Percentiles rank a stretch among this genome's conserved stretches.
Conservation (phyloP, 1,139 yeast species). For the Sugiyamaella sp. region DNA sequence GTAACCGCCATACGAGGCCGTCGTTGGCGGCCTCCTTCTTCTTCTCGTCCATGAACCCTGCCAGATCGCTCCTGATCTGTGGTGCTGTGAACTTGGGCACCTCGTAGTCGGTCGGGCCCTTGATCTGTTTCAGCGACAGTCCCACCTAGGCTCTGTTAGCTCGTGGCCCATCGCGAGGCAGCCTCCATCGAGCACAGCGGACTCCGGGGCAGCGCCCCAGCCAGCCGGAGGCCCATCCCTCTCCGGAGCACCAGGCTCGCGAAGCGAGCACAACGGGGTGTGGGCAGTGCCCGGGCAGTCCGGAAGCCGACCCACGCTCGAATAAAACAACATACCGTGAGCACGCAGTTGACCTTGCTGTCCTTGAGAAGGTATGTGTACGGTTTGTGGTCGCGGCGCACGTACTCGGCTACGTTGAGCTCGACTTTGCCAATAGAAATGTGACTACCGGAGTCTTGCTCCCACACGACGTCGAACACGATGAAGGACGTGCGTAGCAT, state of each 20-base stretch:
- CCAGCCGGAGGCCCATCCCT: too few species aligned
- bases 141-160: constrained; percentile 13
- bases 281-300: neutral
- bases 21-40: constrained; percentile 22
- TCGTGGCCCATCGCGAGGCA: too few species aligned
- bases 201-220: neutral
- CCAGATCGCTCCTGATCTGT: constrained; percentile 41
- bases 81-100: constrained; percentile 40
- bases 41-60: constrained; percentile 39
- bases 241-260: too few species aligned
- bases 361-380: constrained; percentile 70
- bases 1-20: constrained; percentile 39
- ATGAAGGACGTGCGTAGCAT: constrained; percentile 36
- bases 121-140: constrained; percentile 45
- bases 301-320: neutral
- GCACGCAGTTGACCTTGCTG: constrained; percentile 79
- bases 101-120: constrained; percentile 47
- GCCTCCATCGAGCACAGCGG: too few species aligned
- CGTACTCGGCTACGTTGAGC: constrained; percentile 73
- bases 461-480: constrained; percentile 46
- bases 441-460: constrained; percentile 37
- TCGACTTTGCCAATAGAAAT: constrained; percentile 65
- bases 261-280: too few species aligned
- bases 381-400: constrained; percentile 56
- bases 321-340: constrained; percentile 45